Base-by-base conservation (phyloP, 2,329 filamentous ascomycete species). In the Alternaria viburni region DNA sequence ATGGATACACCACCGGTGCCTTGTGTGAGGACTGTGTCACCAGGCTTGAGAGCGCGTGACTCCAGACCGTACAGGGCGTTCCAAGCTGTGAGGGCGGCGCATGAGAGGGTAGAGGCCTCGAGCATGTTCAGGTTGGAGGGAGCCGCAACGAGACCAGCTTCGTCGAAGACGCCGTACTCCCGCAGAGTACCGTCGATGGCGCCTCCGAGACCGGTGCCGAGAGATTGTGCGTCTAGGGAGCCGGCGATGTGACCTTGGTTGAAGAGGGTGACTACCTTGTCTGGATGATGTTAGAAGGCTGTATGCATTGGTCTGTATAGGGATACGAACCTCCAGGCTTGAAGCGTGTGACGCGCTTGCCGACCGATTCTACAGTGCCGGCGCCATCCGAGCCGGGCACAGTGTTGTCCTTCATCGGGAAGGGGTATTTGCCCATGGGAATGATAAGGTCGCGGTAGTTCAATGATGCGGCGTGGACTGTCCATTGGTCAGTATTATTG, bases 1-100 rank as follows among this genome's bases (percentile, higher is more conserved):
- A 91, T 83, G 65, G 85, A 87, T 8, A 92, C 90, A 61, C 90
- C 90, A 19, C 90, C 90, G 0, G 89, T 91, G n/a, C 90, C 90
- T 77, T 91, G 88, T 1, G 89, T 89, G 32, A 92, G 83, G 4
- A 92, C 88, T 56, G 75, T 81, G 15, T 81, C 74, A 6, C 80
- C 79, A 9, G 76, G 74, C 65, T 80, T 80, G 28, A 80, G 59
- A 6, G 72, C 71, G 60, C 74, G 75, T 46, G 77, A 77, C 67
- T 81, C 74, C 5, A 86, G 69, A 11, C 85, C 85, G 65, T 85
- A 86, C 7, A 87, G 77, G 0, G 81, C 83, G 69, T 87, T 86
- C 85, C 85, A 87, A 1, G 85, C 84, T 2, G 80, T 81, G 28
- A 81, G 62, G 2, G 73, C 79, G 13, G 79, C 77, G 67, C 85